Percentiles rank a stretch among this genome's conserved stretches.
These are phyloP conservation scores for Pseudomassariella vexata DNA, from an alignment of 2,329 filamentous ascomycete genomes.

Conservation along the genomic window DNA sequence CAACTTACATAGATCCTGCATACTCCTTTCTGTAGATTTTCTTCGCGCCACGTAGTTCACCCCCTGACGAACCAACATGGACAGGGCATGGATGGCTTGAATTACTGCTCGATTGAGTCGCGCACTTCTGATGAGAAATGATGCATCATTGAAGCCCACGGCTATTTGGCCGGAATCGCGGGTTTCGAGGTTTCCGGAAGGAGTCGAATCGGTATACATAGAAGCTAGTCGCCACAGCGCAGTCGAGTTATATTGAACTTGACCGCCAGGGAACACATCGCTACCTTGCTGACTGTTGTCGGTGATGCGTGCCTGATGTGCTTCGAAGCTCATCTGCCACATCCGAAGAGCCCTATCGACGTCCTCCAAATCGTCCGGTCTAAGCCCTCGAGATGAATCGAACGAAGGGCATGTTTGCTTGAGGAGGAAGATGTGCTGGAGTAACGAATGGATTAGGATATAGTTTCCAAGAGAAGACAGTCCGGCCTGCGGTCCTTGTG, in stretches of 20 bases:
- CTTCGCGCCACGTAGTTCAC: conserved; percentile 58
- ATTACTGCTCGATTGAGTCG: conserved; percentile 59
- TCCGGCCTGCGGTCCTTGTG: conserved; percentile 40
- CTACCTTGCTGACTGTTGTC: conserved; percentile 41
- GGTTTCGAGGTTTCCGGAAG: conserved; percentile 58
- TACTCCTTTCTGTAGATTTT: conserved; percentile 57
- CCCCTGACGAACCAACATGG: conserved; percentile 58
- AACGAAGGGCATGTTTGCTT: conserved; percentile 55
- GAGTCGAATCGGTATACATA: conserved; percentile 59
- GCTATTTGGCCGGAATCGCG: conserved; percentile 59
- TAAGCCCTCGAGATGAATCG: conserved; percentile 43
- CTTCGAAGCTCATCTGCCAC: conserved; percentile 56
- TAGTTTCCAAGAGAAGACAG: conserved; percentile 63
- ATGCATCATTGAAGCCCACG: conserved; percentile 51
- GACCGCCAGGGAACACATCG: conserved; percentile 49
- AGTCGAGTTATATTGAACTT: conserved; percentile 62
- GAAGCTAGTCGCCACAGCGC: conserved; percentile 55
- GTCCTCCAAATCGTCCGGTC: conserved; percentile 50
- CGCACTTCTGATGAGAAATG: conserved; percentile 51
- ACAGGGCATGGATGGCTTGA: conserved; percentile 63
- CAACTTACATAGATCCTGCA: conserved; percentile 53
- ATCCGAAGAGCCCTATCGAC: conserved; percentile 47
- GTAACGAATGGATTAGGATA: conserved; percentile 63
- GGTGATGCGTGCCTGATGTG: conserved; percentile 44
- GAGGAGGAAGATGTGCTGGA: conserved; percentile 67